These are phyloP conservation scores for Phyllosticta capitalensis DNA, from an alignment of 2,329 filamentous ascomycete genomes.

Conservation along the genomic window DNA sequence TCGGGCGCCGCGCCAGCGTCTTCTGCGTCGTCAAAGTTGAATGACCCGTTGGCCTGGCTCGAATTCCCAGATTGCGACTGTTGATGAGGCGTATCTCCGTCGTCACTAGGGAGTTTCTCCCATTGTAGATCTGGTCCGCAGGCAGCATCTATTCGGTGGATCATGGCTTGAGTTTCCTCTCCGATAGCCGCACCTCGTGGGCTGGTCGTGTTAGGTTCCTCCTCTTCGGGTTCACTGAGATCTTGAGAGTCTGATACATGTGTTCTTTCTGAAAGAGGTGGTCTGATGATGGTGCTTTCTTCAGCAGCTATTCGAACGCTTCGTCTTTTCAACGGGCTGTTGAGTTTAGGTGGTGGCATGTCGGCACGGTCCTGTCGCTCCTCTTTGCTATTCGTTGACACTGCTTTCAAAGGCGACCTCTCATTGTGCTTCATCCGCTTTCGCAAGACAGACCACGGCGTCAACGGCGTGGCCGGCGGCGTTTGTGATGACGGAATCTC, in stretches of 20 bases:
- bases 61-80: not conserved
- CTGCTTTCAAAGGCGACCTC: conserved; percentile 1
- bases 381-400: not conserved
- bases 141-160: conserved; percentile 1
- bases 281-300: not conserved
- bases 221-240: not conserved
- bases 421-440: not conserved
- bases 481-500: conserved; percentile 10
- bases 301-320: not conserved
- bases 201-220: not conserved
- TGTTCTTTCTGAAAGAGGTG: not conserved
- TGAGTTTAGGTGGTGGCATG: not conserved
- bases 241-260: not conserved
- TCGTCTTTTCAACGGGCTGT: not conserved
- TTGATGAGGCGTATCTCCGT: not conserved
- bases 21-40: conserved; percentile 1
- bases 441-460: not conserved
- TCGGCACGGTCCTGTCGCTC: not conserved
- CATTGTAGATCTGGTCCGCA: not conserved
- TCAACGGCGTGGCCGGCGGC: not conserved
- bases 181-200: conserved; percentile 4
- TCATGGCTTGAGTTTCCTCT: conserved; percentile 6
- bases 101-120: not conserved
- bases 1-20: not conserved
- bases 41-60: not conserved